Evolutionary conservation across 495 filamentous ascomycete species (phyloP).

Genomic region (Talaromyces borbonicus): DNA sequence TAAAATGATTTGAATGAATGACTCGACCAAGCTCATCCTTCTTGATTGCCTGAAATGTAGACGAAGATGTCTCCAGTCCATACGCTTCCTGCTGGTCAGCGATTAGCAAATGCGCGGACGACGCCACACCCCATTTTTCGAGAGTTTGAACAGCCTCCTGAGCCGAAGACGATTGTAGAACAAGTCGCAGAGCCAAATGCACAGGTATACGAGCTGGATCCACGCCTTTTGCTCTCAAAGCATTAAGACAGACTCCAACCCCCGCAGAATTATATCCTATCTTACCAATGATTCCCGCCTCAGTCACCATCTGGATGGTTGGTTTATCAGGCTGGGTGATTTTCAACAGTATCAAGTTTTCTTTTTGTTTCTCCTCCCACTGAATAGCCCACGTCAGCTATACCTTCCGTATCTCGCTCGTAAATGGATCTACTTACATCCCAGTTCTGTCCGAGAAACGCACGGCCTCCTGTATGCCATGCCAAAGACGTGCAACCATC

Average conservation of each 20-base stretch:
- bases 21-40: slow-evolving; percentile 22
- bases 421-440: slow-evolving; percentile 49
- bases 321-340: slow-evolving; percentile 1
- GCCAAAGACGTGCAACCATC: slow-evolving; percentile 56
- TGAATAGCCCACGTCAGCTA: background rate
- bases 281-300: slow-evolving; percentile 66
- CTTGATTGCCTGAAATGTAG: slow-evolving; percentile 20
- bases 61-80: slow-evolving; percentile 39
- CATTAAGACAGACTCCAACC: slow-evolving; percentile 59
- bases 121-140: slow-evolving; percentile 43
- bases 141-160: slow-evolving; percentile 40
- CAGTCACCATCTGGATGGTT: slow-evolving; percentile 29
- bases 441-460: slow-evolving; percentile 58
- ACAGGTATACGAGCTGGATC: slow-evolving; percentile 45
- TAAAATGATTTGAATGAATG: slow-evolving; percentile 55
- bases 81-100: slow-evolving; percentile 51
- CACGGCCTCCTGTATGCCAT: slow-evolving; percentile 32
- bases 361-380: slow-evolving; percentile 4
- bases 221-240: slow-evolving; percentile 50
- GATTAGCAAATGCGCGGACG: slow-evolving; percentile 51
- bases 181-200: slow-evolving; percentile 52
- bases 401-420: no score
- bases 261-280: slow-evolving; percentile 56
- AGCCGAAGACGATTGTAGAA: slow-evolving; percentile 45
- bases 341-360: slow-evolving; percentile 2